Base-by-base conservation (phyloP, 805 yeast species). In the Candida mattraensis region DNA sequence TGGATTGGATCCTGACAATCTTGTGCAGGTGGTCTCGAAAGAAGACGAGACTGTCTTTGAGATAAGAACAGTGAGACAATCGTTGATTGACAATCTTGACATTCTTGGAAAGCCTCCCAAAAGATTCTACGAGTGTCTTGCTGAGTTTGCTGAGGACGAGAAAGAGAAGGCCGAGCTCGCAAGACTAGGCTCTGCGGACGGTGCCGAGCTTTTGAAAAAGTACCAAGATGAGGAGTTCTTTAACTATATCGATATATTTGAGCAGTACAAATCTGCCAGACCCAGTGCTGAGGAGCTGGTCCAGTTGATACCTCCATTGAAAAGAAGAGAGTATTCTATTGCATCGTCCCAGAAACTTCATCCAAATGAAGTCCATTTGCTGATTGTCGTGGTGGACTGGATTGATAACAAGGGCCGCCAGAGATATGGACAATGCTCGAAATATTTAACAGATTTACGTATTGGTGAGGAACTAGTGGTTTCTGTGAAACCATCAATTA, bases 381-480 rank as follows among this genome's bases (percentile, higher is more conserved):
- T 91, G 60, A 80, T 91, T 60, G 98, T 91, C 43, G 97, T 89
- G 36, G 97, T 91, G 37, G 97, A 89, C 63, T 91, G 98, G 98
- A 70, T 78, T 28, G 96, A 91, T 63, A 70, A 80, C 35, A 72
- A 75, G 60, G 96, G 96, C 34, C 78, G 95, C 61, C 76, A 74
- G 57, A 78, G 97, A 66, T 88, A 64, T 59, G 98, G 98, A 26
- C 98, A 91, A 62, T 87, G 96, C 64, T 91, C 98, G 33, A 87
- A 87, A 64, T 91, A 78, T 63, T 69, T 91, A 50, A 78, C 95
- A 19, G 89, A 87, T 45, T 76, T 91, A 55, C 49, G 66, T 7
- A 72, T 84, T 43, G 97, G 96, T 26, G 72, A 83, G 32, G 96
- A 88, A 59, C 72, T 91, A 39, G 95, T 87, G 36, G 98, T 91